Evolutionary conservation across 106 monocot genomes (phyloP).

Genomic region (Vanilla planifolia): DNA sequence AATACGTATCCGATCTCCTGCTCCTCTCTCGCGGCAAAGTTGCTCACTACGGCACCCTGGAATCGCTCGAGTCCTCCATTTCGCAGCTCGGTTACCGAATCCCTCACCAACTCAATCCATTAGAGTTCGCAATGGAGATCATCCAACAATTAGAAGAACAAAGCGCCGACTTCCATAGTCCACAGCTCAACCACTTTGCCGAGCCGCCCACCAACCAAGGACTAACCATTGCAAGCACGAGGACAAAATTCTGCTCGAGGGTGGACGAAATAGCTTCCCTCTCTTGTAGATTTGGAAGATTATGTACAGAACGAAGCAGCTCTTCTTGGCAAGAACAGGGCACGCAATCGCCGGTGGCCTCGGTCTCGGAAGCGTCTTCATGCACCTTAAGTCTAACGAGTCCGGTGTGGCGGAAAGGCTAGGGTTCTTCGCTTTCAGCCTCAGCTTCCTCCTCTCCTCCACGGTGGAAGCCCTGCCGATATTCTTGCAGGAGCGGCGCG

Average conservation of each 20-base stretch:
- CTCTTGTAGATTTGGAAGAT: constrained; percentile 63
- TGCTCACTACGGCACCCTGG: constrained; percentile 48
- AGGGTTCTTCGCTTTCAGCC: constrained; percentile 83
- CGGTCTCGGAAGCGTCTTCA: constrained; percentile 77
- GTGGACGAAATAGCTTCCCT: constrained; percentile 42
- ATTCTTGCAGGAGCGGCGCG: constrained; percentile 76
- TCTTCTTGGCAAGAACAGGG: constrained; percentile 65
- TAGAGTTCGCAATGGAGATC: constrained; percentile 92
- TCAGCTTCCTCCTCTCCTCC: constrained; percentile 97
- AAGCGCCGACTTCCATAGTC: neutral
- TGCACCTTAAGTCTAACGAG: constrained; percentile 24
- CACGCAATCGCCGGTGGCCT: constrained; percentile 78
- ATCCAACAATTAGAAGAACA: constrained; percentile 34
- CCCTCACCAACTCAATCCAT: constrained; percentile 45
- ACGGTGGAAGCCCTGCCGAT: constrained; percentile 87
- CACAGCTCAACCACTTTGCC: neutral
- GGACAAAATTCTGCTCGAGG: constrained; percentile 22
- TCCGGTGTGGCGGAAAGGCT: constrained; percentile 62
- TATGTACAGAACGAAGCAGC: constrained; percentile 78
- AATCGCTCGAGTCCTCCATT: constrained; percentile 51
- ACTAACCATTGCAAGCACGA: neutral
- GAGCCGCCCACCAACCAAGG: neutral
- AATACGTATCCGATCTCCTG: constrained; percentile 52
- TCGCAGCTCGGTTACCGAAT: constrained; percentile 36
- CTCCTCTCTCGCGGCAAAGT: constrained; percentile 66